Conservation (phyloP, 192 early-diverging fungal species). For the Hyaloraphidium curvatum region DNA sequence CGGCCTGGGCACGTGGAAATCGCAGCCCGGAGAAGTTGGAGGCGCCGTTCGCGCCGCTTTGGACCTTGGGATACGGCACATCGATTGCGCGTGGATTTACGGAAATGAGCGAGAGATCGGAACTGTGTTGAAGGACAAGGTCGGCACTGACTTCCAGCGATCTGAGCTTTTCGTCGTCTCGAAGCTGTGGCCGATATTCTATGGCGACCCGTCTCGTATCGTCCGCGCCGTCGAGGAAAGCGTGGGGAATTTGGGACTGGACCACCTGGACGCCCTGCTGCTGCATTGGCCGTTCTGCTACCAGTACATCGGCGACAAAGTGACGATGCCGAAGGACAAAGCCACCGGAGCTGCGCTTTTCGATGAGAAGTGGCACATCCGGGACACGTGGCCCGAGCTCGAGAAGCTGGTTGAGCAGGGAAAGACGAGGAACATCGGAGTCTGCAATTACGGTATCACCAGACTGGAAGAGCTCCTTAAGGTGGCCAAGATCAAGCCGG, state of each 20-base stretch:
- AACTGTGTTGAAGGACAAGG: constrained; percentile 23
- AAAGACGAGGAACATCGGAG: constrained; percentile 39
- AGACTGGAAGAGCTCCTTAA: constrained; percentile 35
- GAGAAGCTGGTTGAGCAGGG: constrained; percentile 21
- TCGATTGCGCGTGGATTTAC: constrained; percentile 38
- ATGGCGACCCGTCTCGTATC: too few species aligned
- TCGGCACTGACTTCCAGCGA: constrained; percentile 28
- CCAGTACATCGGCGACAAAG: too few species aligned
- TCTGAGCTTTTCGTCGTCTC: constrained; percentile 24
- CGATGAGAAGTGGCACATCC: too few species aligned
- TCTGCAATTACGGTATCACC: constrained; percentile 37
- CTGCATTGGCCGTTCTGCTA: too few species aligned
- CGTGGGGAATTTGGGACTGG: not conserved
- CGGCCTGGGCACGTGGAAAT: constrained; percentile 38
- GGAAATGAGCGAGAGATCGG: constrained; percentile 43
- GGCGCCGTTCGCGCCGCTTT: too few species aligned
- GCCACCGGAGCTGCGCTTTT: too few species aligned
- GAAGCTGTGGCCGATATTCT: constrained; percentile 12
- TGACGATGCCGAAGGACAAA: too few species aligned
- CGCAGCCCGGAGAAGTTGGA: constrained; percentile 25
- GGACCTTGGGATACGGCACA: constrained; percentile 14
- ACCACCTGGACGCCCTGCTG: too few species aligned
- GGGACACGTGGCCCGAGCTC: constrained; percentile 35
- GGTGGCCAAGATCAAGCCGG: constrained; percentile 14
- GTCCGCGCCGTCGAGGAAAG: not conserved